Conservation (phyloP, 306 rosid genomes). For the Prunus salicina region DNA sequence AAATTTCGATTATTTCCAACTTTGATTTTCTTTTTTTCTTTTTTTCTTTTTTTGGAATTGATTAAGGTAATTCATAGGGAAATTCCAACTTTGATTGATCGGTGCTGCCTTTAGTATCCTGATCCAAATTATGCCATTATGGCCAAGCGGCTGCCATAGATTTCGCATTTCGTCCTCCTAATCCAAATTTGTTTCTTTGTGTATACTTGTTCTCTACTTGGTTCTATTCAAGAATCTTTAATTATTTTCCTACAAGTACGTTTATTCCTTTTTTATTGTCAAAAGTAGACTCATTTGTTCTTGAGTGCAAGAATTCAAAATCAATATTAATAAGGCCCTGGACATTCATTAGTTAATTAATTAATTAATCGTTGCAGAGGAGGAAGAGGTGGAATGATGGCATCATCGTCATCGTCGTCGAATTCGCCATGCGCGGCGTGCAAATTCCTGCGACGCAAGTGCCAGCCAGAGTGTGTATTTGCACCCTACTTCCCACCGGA, state of each 20-base stretch:
- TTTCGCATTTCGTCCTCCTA: neutral
- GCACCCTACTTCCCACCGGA: slow-evolving; percentile 97
- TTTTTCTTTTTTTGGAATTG: neutral
- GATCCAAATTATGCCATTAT: neutral
- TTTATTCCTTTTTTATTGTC: neutral
- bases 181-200: neutral
- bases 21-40: neutral
- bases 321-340: neutral
- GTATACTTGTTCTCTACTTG: neutral
- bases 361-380: slow-evolving; percentile 11
- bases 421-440: slow-evolving; percentile 94
- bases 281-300: neutral
- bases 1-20: neutral
- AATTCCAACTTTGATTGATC: neutral
- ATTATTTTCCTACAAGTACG: neutral
- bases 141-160: slow-evolving; percentile 4
- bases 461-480: slow-evolving; percentile 92
- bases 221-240: neutral
- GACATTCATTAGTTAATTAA: neutral
- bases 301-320: neutral
- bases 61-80: neutral
- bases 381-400: slow-evolving; percentile 32
- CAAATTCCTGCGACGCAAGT: slow-evolving; percentile 87
- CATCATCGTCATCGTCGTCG: slow-evolving; percentile 42
- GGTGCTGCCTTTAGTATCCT: neutral